Evolutionary conservation across 441 rosid genomes (phyloP).

Genomic region (Erodium trifolium): DNA sequence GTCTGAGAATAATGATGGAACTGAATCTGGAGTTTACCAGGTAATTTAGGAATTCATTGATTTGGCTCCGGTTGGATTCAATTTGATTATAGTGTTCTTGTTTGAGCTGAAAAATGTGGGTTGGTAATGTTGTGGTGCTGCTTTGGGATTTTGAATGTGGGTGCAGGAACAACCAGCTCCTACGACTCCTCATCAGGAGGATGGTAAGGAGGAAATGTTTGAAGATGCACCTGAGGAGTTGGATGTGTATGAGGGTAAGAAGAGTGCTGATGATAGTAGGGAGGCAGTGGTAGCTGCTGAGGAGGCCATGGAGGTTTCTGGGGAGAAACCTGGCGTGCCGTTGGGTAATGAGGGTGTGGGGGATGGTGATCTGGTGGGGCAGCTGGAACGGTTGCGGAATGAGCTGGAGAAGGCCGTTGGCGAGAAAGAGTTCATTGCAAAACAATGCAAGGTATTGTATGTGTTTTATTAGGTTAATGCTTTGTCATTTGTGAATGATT

Average conservation of each 20-base stretch:
- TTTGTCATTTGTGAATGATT: conserved; percentile 8
- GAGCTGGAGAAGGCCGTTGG: conserved; percentile 30
- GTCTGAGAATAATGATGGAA: background rate
- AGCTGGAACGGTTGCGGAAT: conserved; percentile 25
- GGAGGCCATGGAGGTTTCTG: conserved; percentile 7
- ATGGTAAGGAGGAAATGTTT: conserved; percentile 69
- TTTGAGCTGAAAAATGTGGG: background rate
- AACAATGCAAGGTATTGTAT: conserved; percentile 35
- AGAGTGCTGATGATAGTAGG: conserved; percentile 14
- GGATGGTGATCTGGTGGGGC: conserved; percentile 16
- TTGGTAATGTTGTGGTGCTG: background rate
- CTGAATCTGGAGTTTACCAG: background rate
- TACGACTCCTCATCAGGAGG: conserved; percentile 15
- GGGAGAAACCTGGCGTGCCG: conserved; percentile 16
- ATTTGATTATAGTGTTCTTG: background rate
- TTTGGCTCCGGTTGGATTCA: background rate
- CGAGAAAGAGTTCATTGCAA: conserved; percentile 34
- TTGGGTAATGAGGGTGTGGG: conserved; percentile 23
- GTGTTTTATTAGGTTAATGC: conserved; percentile 5
- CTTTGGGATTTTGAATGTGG: background rate
- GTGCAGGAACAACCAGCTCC: background rate
- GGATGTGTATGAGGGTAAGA: conserved; percentile 27
- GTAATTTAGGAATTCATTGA: background rate
- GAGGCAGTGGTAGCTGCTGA: conserved; percentile 19
- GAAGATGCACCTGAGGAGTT: conserved; percentile 81